Evolutionary conservation across 805 yeast species (phyloP).

Genomic region (Saturnispora ahearnii): DNA sequence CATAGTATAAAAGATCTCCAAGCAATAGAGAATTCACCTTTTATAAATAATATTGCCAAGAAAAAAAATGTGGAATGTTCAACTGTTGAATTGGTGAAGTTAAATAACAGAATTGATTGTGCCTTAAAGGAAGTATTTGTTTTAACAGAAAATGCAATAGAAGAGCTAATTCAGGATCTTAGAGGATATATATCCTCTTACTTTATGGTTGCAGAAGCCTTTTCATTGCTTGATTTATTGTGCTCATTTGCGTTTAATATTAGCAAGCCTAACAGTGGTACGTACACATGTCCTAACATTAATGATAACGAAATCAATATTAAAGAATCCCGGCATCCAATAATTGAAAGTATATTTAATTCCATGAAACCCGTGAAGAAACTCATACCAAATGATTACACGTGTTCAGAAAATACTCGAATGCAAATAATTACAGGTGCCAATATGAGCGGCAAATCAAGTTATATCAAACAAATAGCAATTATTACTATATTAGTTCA

Average conservation of each 20-base stretch:
- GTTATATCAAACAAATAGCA: conserved; percentile 45
- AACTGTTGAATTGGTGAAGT: conserved; percentile 32
- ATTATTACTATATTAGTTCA: conserved; percentile 45
- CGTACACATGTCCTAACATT: conserved; percentile 32
- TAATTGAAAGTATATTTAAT: conserved; percentile 24
- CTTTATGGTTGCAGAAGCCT: conserved; percentile 36
- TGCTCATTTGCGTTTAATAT: conserved; percentile 25
- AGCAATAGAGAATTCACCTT: conserved; percentile 10
- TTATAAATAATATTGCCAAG: conserved; percentile 26
- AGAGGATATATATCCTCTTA: conserved; percentile 26
- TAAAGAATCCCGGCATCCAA: conserved; percentile 34
- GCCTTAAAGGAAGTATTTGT: conserved; percentile 33
- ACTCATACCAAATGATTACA: conserved; percentile 28
- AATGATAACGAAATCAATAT: conserved; percentile 23
- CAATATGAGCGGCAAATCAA: conserved; percentile 58
- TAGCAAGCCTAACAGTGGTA: neutral
- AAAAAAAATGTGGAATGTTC: conserved; percentile 30
- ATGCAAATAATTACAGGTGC: conserved; percentile 49
- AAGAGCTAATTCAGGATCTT: conserved; percentile 23
- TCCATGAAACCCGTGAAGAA: conserved; percentile 22
- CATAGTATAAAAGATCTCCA: neutral
- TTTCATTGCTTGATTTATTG: conserved; percentile 34
- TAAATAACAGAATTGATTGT: conserved; percentile 33
- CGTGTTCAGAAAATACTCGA: conserved; percentile 25
- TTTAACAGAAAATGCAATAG: conserved; percentile 34